Evolutionary conservation across 2,329 filamentous ascomycete species (phyloP).

Genomic region (Aureobasidium zeae): DNA sequence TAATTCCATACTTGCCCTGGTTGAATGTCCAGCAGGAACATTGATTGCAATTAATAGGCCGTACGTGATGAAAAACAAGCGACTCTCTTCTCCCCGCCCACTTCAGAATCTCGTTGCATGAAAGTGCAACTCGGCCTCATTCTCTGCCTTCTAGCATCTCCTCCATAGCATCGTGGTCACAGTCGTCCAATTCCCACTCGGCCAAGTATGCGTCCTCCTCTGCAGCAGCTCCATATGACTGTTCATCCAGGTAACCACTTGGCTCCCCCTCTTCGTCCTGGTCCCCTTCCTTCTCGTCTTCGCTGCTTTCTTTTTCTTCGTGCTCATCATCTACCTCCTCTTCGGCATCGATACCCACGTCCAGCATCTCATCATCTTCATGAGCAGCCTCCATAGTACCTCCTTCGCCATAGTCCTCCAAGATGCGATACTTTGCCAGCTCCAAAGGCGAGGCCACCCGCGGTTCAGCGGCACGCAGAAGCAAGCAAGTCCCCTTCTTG

Average conservation of each 20-base stretch:
- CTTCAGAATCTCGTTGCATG: no score
- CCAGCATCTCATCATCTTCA: not conserved
- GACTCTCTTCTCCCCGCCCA: no score
- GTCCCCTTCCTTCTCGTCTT: not conserved
- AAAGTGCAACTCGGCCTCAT: no score
- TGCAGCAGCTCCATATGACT: not conserved
- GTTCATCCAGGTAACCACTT: conserved; percentile 2
- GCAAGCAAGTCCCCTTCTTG: conserved; percentile 1
- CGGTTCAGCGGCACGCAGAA: not conserved
- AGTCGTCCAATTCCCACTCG: not conserved
- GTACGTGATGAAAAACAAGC: no score
- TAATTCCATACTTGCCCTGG: no score
- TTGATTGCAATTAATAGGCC: no score
- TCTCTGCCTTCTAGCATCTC: no score
- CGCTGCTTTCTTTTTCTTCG: not conserved
- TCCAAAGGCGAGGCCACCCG: not conserved
- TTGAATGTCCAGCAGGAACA: no score
- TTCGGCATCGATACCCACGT: not conserved
- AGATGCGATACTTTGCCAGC: not conserved
- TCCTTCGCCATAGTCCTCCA: conserved; percentile 2
- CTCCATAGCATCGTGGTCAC: no score
- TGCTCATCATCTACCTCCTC: not conserved
- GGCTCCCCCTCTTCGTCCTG: conserved; percentile 1
- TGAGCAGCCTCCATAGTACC: not conserved
- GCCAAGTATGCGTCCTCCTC: not conserved